These are phyloP conservation scores for Kazachstania kunashirensis DNA, from an alignment of 805 yeast species.

Conservation along the genomic window DNA sequence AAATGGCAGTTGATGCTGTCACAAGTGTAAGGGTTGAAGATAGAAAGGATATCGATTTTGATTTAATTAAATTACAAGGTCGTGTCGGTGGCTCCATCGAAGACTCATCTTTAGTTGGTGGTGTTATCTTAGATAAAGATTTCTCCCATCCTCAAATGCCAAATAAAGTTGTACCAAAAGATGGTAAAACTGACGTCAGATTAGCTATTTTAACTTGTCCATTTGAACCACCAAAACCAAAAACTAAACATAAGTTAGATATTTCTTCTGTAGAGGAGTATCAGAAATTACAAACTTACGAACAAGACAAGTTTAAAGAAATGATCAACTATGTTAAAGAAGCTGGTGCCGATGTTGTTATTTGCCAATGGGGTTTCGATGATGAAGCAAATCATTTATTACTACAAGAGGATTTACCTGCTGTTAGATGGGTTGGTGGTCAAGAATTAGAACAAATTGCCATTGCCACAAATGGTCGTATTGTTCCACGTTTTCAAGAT, in stretches of 20 bases:
- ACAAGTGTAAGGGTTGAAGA: conserved; percentile 83
- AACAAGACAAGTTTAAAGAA: conserved; percentile 78
- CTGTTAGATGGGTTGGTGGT: conserved; percentile 99
- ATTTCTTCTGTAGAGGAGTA: conserved; percentile 92
- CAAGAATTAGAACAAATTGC: conserved; percentile 92
- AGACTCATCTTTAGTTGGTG: conserved; percentile 76
- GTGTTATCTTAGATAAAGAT: conserved; percentile 92
- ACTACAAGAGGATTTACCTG: conserved; percentile 80
- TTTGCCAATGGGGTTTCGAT: conserved; percentile 99
- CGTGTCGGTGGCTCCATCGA: conserved; percentile 90
- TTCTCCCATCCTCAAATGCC: conserved; percentile 99
- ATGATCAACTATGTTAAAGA: conserved; percentile 83
- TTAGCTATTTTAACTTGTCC: conserved; percentile 96
- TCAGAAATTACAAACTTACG: conserved; percentile 81
- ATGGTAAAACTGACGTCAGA: conserved; percentile 51
- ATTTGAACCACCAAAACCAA: conserved; percentile 99
- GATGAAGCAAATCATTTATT: conserved; percentile 95
- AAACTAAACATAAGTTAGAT: conserved; percentile 94
- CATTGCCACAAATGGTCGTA: conserved; percentile 93
- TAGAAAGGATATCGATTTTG: conserved; percentile 94
- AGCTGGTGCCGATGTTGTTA: conserved; percentile 91
- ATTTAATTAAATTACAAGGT: conserved; percentile 88
- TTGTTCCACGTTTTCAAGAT: conserved; percentile 96
- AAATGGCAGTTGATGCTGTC: conserved; percentile 96
- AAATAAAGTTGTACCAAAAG: conserved; percentile 40